Percentiles rank a stretch among this genome's conserved stretches.
Evolutionary conservation across 1,284 basidiomycete species (phyloP).

Genomic region (Moesziomyces sp.): DNA sequence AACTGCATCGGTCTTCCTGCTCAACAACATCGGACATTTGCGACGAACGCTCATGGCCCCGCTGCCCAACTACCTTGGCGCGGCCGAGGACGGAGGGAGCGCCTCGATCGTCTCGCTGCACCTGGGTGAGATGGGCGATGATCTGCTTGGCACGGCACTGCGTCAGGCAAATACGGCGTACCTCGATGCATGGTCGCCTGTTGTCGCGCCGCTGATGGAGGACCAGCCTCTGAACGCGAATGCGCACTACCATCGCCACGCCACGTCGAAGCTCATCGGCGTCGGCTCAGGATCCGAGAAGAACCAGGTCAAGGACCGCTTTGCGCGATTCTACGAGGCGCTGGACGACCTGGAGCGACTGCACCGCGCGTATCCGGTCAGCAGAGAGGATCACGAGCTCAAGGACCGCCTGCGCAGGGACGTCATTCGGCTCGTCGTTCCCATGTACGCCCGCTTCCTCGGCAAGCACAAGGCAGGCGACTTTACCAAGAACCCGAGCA

Average conservation of each 20-base stretch:
- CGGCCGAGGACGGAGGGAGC: constrained; percentile 20
- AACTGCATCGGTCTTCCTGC: constrained; percentile 60
- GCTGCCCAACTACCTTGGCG: constrained; percentile 24
- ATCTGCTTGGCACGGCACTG: constrained; percentile 49
- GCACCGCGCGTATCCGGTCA: constrained; percentile 60
- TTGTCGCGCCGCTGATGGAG: constrained; percentile 60
- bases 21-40: constrained; percentile 61
- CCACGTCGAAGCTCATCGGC: constrained; percentile 53
- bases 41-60: constrained; percentile 36
- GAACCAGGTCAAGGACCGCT: constrained; percentile 61
- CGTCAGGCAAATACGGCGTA: constrained; percentile 56
- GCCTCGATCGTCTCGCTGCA: constrained; percentile 36
- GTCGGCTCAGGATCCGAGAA: constrained; percentile 56
- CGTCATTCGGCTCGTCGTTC: constrained; percentile 50
- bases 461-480: constrained; percentile 50
- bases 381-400: constrained; percentile 53
- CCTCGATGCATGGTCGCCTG: constrained; percentile 61
- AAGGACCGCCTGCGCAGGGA: constrained; percentile 47
- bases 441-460: constrained; percentile 57
- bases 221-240: constrained; percentile 36
- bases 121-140: constrained; percentile 53
- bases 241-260: constrained; percentile 44
- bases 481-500: constrained; percentile 60
- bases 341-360: constrained; percentile 59
- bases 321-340: constrained; percentile 61